Conservation (phyloP, 179 eudicot species). For the Beta lomatogona region DNA sequence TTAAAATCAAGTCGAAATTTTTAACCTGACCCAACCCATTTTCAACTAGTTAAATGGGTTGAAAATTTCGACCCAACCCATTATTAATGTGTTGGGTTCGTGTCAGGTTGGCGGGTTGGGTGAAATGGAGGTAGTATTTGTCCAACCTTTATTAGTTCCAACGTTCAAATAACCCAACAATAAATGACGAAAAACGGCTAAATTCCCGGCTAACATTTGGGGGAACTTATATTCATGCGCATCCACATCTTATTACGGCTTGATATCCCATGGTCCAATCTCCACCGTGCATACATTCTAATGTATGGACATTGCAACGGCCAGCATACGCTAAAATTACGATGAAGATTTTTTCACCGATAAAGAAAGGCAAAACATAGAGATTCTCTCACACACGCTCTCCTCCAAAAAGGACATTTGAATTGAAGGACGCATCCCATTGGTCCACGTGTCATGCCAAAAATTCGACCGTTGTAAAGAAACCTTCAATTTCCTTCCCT, state of each 20-base stretch:
- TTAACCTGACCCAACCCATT: too few species aligned
- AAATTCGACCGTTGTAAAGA: constrained; percentile 55
- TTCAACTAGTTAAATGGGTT: too few species aligned
- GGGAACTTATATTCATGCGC: too few species aligned
- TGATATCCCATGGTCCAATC: neutral
- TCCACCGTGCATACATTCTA: neutral
- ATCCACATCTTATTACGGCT: too few species aligned
- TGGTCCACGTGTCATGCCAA: constrained; percentile 27
- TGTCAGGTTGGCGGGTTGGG: too few species aligned
- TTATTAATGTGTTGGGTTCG: too few species aligned
- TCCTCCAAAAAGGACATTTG: neutral
- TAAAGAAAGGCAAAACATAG: neutral
- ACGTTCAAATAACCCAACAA: too few species aligned
- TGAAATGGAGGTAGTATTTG: too few species aligned
- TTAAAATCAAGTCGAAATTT: too few species aligned
- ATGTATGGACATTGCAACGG: neutral
- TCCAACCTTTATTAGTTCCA: too few species aligned
- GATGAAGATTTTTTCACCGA: neutral
- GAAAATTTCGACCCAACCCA: too few species aligned
- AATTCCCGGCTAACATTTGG: neutral
- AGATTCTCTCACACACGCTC: constrained; percentile 25
- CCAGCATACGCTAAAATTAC: neutral
- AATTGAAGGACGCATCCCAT: neutral
- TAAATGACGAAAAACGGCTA: neutral
- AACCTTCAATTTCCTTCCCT: neutral